A percentile compares a stretch with the other conserved stretches of the same genome.
Conservation (phyloP, 192 early-diverging fungal species). For the Spizellomyces sp. region DNA sequence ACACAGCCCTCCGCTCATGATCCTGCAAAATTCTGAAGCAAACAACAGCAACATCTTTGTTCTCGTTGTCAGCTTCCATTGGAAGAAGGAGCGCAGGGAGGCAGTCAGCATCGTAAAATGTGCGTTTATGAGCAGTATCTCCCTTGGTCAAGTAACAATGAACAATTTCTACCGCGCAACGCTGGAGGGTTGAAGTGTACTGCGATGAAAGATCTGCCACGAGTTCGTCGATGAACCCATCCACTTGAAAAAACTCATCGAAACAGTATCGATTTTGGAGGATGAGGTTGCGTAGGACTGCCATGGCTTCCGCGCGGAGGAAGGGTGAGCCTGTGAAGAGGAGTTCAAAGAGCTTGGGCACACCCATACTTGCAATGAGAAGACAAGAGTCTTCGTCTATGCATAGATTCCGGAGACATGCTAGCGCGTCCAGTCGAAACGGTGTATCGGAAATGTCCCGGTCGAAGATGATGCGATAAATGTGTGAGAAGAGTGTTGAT, state of each 20-base stretch:
- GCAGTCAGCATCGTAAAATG: conserved; percentile 14
- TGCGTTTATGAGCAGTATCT: background rate
- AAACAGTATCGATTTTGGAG: conserved; percentile 26
- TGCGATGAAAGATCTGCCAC: conserved; percentile 16
- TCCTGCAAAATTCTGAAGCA: conserved; percentile 13
- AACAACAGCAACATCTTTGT: conserved; percentile 7
- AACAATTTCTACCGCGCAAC: conserved; percentile 21
- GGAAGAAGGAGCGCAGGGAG: conserved; percentile 29
- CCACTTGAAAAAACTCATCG: conserved; percentile 8
- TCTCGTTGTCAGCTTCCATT: conserved; percentile 5
- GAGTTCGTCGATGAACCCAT: conserved; percentile 19
- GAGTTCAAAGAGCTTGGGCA: conserved; percentile 9
- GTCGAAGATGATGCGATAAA: conserved; percentile 12
- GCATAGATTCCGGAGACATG: conserved; percentile 26
- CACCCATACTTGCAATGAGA: conserved; percentile 15
- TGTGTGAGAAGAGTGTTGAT: background rate
- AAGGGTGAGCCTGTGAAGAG: conserved; percentile 1
- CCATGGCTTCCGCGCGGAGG: conserved; percentile 5
- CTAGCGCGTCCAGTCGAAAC: conserved; percentile 4
- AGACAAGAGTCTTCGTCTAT: conserved; percentile 26
- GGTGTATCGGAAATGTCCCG: background rate
- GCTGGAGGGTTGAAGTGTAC: conserved; percentile 11
- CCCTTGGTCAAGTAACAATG: background rate
- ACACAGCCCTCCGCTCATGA: background rate
- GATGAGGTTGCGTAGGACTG: conserved; percentile 28